Conservation (phyloP, 225 moss, liverwort and hornwort species). For the Antitrichia curtipendula region DNA sequence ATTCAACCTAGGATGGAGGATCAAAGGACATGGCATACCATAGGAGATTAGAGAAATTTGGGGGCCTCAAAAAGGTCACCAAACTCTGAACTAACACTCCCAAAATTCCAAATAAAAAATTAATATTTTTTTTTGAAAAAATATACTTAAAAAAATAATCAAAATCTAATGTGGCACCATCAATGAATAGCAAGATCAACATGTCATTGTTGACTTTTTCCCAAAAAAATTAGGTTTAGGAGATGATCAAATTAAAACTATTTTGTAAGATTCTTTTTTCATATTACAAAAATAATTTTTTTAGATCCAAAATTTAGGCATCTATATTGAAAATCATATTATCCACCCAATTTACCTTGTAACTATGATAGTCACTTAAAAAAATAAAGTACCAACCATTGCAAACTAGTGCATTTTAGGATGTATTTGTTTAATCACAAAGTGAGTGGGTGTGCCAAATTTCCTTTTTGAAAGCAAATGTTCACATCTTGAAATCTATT, state of each 20-base stretch:
- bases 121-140: no score
- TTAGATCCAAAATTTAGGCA: no score
- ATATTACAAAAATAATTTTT: neutral
- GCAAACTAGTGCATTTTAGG: neutral
- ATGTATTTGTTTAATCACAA: neutral
- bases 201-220: accelerated
- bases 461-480: neutral
- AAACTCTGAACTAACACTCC: no score
- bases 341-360: neutral
- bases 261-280: neutral
- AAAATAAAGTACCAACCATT: neutral
- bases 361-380: neutral
- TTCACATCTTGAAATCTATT: neutral
- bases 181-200: accelerated
- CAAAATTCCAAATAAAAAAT: no score
- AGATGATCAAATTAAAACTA: neutral
- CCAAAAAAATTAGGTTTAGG: neutral
- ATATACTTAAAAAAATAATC: no score
- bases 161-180: no score
- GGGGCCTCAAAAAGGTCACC: no score
- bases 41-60: neutral
- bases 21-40: neutral
- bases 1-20: no score
- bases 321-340: neutral
- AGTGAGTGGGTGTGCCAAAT: neutral